Base-by-base conservation (phyloP, 441 rosid species). In the Gossypium aridum region DNA sequence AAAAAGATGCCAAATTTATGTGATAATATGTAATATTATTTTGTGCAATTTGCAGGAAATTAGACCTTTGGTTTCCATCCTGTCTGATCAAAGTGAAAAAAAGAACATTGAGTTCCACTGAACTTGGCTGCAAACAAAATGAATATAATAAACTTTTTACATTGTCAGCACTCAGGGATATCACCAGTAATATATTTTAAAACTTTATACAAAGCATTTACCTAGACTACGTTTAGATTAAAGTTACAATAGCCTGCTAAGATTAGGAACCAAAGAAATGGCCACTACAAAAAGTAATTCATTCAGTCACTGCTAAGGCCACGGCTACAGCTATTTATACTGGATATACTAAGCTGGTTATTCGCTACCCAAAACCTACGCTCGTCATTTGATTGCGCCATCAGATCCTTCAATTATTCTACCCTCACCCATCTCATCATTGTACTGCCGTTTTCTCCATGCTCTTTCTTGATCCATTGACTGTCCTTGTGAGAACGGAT, bases 341-440 rank as follows among this genome's bases (percentile, higher is more conserved):
- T 6, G 39, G 56, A 25, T 63, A 17, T 26, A 17, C 59, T 73
- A 12, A 14, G 17, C 39, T 60, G 17, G 53, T 53, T 73, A 68
- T 45, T 64, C 69, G 20, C 12, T 16, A 62, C 22, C 22, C 2
- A 70, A 64, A 13, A 61, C 64, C 49, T 64, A 77, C 31, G 34
- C 80, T 65, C 10, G 26, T 78, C 78, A 53, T 7, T 67, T 75
- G 77, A 72, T 75, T 72, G 67, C 61, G 2, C 81, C 75, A 49
- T 81, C 80, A 4, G 86, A 79, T 6, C 79, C 84, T 78, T 79
- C 83, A 64, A 62, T 12, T n/a, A 63, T 64, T 77, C 87, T 79
- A 34, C 76, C 80, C 53, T 73, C 82, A 47, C 76, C 83, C 79
- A 75, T 79, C 20, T 82, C 85, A 68, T 78, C 82, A 68, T 77